Percentiles rank a stretch among this genome's conserved stretches.
These are phyloP conservation scores for Coemansia sp. DNA, from an alignment of 192 early-diverging fungal species.

Conservation along the genomic window DNA sequence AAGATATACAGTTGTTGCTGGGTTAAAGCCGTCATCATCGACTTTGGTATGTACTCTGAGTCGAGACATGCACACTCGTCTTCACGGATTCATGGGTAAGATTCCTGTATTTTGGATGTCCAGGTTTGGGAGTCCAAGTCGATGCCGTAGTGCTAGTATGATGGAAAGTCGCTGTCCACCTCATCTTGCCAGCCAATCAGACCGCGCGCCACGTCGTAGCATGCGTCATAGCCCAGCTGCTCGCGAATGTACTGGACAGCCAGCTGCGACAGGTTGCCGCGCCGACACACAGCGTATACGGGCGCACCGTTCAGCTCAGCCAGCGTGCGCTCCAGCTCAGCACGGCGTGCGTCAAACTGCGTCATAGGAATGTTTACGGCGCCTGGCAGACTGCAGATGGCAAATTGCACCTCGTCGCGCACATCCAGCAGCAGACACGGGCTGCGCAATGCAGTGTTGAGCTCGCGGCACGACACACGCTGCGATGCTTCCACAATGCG, in stretches of 20 bases:
- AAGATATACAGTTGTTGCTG: too few species aligned
- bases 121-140: too few species aligned
- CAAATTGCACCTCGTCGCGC: constrained; percentile 79
- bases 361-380: constrained; percentile 64
- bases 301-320: constrained; percentile 31
- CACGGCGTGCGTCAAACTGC: constrained; percentile 28
- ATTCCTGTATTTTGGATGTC: too few species aligned
- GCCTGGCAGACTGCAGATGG: constrained; percentile 74
- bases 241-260: constrained; percentile 76
- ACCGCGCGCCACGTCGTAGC: constrained; percentile 83
- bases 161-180: constrained; percentile 80
- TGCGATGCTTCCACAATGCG: constrained; percentile 38
- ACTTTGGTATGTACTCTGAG: constrained; percentile 3
- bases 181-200: constrained; percentile 70
- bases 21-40: too few species aligned
- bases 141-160: constrained; percentile 57
- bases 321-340: constrained; percentile 46
- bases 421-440: constrained; percentile 85
- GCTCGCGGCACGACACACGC: constrained; percentile 57
- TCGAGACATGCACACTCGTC: too few species aligned
- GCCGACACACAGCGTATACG: constrained; percentile 85
- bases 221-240: constrained; percentile 58
- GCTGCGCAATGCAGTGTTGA: constrained; percentile 41
- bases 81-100: too few species aligned
- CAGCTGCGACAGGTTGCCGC: constrained; percentile 87